Conservation (phyloP, 1,284 basidiomycete genomes). For the Fistulina hepatica region DNA sequence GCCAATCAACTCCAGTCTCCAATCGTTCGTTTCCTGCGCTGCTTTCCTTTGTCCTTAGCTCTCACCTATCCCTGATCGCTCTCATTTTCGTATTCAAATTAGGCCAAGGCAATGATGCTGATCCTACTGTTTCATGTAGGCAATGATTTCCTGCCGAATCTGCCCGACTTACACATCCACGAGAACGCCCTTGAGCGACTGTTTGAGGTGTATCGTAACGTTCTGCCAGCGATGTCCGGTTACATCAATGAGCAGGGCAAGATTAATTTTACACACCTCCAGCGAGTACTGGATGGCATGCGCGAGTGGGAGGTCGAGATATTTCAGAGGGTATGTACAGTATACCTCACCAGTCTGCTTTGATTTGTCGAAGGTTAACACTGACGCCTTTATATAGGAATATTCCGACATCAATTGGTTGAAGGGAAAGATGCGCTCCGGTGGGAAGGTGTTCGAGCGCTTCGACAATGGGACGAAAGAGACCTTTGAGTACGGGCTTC, state of each 20-base stretch:
- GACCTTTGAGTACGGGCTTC: conserved; percentile 38
- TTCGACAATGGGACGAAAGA: conserved; percentile 36
- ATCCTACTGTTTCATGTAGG: too few species aligned
- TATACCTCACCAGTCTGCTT: too few species aligned
- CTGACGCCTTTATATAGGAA: too few species aligned
- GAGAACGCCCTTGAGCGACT: conserved; percentile 89
- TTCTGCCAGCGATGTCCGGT: conserved; percentile 79
- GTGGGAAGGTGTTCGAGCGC: conserved; percentile 48
- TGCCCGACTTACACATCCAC: conserved; percentile 96
- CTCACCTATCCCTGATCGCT: too few species aligned
- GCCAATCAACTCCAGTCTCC: too few species aligned
- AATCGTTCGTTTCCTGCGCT: too few species aligned
- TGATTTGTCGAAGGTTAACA: too few species aligned
- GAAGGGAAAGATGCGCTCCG: conserved; percentile 78
- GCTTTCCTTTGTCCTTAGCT: too few species aligned
- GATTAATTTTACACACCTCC: conserved; percentile 74
- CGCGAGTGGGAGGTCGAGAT: conserved; percentile 78
- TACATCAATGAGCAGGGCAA: conserved; percentile 89
- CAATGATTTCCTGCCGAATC: conserved; percentile 94
- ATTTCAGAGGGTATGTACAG: too few species aligned
- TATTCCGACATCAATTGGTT: conserved; percentile 84
- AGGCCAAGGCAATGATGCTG: too few species aligned
- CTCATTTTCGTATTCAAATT: too few species aligned
- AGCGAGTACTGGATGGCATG: conserved; percentile 85
- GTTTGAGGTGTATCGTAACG: conserved; percentile 92